Evolutionary conservation across 345 rosid species (phyloP).

Genomic region (Orychophragmus violaceus): DNA sequence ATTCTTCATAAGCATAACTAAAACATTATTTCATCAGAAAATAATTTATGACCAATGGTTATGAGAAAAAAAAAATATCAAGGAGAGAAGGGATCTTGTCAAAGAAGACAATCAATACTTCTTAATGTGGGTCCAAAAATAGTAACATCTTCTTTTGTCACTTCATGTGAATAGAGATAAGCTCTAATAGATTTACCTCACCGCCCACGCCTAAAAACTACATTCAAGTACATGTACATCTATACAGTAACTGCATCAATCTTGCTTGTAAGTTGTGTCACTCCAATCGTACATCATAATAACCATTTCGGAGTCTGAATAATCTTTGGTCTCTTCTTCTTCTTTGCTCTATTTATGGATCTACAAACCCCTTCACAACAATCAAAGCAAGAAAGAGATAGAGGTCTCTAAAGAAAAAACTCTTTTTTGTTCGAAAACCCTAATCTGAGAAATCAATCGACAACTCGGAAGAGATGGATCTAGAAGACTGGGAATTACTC

Average conservation of each 20-base stretch:
- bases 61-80: too few relatives aligned
- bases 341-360: slow-evolving; percentile 20
- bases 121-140: neutral
- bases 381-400: neutral
- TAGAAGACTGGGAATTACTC: slow-evolving; percentile 90
- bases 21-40: neutral
- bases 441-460: too few relatives aligned
- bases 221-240: neutral
- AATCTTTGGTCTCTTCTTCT: slow-evolving; percentile 1
- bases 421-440: neutral
- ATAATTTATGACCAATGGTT: neutral
- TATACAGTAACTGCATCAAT: too few relatives aligned
- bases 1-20: neutral
- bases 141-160: neutral
- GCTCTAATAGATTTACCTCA: neutral
- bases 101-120: slow-evolving; percentile 19
- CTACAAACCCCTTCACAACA: neutral
- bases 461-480: slow-evolving; percentile 46
- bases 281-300: too few relatives aligned
- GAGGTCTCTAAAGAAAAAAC: neutral
- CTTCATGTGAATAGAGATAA: neutral
- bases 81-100: slow-evolving; percentile 4
- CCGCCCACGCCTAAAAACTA: neutral
- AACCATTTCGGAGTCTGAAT: too few relatives aligned
- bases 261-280: too few relatives aligned